Evolutionary conservation across 2,329 filamentous ascomycete species (phyloP).

Genomic region (Aspergillus phoenicis): DNA sequence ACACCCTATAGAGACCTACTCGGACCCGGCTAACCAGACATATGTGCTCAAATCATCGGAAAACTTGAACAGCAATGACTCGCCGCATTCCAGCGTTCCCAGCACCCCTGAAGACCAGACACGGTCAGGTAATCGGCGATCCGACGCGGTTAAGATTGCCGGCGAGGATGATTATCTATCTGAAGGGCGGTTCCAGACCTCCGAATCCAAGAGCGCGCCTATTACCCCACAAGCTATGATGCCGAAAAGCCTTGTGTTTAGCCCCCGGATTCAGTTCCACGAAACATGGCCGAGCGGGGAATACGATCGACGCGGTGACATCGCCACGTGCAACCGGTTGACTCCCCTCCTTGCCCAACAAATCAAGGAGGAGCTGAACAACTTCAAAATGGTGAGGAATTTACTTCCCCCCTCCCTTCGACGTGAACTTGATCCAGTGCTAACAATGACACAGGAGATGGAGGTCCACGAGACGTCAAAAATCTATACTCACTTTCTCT

Average conservation of each 20-base stretch:
- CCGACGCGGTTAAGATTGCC: constrained; percentile 71
- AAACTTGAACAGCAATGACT: constrained; percentile 69
- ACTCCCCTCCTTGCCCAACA: constrained; percentile 97
- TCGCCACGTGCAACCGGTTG: constrained; percentile 95
- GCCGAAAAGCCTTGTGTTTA: constrained; percentile 70
- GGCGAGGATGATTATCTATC: constrained; percentile 90
- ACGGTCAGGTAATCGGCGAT: constrained; percentile 61
- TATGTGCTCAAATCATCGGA: constrained; percentile 65
- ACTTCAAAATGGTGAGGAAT: constrained; percentile 90
- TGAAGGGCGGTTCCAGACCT: constrained; percentile 66
- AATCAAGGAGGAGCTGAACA: constrained; percentile 99
- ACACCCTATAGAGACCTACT: constrained; percentile 44
- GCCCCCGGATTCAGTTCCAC: constrained; percentile 88
- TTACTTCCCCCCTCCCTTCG: no score
- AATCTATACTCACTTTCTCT: constrained; percentile 99
- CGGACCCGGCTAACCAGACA: constrained; percentile 67
- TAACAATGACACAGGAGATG: constrained; percentile 76
- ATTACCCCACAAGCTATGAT: constrained; percentile 64
- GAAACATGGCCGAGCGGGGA: constrained; percentile 96
- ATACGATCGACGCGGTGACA: constrained; percentile 92
- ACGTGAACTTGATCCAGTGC: not conserved
- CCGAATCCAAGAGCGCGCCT: constrained; percentile 78
- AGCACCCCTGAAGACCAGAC: constrained; percentile 82
- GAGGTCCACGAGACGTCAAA: constrained; percentile 99
- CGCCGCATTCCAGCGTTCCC: constrained; percentile 80